Conservation (phyloP, 768 basidiomycete species). For the Mycena albidolilacea region DNA sequence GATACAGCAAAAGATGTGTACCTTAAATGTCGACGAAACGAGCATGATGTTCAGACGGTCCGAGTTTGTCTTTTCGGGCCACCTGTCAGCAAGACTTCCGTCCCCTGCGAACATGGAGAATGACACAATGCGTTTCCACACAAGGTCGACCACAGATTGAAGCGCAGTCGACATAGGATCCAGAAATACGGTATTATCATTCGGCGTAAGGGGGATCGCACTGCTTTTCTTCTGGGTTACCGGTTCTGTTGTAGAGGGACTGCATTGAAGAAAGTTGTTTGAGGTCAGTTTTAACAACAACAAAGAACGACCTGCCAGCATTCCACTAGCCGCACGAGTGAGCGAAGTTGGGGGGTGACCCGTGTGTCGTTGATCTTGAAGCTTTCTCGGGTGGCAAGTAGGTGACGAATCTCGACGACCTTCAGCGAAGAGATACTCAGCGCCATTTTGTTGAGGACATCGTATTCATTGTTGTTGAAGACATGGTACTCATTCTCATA, state of each 20-base stretch:
- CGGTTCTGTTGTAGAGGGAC: background rate
- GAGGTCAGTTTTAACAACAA: background rate
- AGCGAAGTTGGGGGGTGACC: background rate
- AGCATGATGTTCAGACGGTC: background rate
- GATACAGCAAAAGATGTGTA: background rate
- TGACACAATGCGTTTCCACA: background rate
- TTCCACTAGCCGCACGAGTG: background rate
- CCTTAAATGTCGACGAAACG: slow-evolving; percentile 3
- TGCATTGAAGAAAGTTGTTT: background rate
- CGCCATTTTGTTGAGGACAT: too few relatives aligned
- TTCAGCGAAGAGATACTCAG: background rate
- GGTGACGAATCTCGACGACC: background rate
- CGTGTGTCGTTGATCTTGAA: background rate
- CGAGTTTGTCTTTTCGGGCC: background rate
- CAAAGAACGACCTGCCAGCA: background rate
- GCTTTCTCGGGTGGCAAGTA: background rate
- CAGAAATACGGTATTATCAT: background rate
- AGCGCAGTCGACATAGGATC: background rate
- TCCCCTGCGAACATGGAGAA: background rate
- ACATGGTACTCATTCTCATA: too few relatives aligned
- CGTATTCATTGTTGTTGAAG: too few relatives aligned
- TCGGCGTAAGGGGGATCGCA: too few relatives aligned
- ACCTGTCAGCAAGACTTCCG: background rate
- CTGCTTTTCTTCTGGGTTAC: background rate
- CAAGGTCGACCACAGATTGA: background rate